Conservation (phyloP, 2,329 filamentous ascomycete species). For the Byssothecium circinans region DNA sequence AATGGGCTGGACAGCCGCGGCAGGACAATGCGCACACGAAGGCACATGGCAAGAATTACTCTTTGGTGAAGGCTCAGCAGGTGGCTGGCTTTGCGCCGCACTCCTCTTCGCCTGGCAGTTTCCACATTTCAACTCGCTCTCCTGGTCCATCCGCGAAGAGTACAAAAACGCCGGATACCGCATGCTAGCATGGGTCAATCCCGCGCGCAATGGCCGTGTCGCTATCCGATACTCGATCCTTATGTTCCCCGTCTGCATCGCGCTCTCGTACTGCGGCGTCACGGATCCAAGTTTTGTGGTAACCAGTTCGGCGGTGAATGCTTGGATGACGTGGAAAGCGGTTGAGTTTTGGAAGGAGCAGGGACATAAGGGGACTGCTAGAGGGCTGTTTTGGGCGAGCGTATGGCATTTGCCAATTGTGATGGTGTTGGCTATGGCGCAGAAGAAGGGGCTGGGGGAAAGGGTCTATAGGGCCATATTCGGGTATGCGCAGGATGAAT, state of each 20-base stretch:
- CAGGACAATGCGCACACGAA: constrained; percentile 72
- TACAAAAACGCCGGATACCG: constrained; percentile 71
- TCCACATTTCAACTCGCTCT: constrained; percentile 94
- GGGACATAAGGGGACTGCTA: constrained; percentile 77
- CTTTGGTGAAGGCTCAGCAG: constrained; percentile 67
- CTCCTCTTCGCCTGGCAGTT: constrained; percentile 96
- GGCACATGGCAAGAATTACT: constrained; percentile 74
- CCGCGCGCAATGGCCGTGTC: constrained; percentile 80
- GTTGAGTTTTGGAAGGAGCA: constrained; percentile 77
- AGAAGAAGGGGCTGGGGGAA: constrained; percentile 75
- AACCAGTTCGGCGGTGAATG: constrained; percentile 79
- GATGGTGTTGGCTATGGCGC: constrained; percentile 84
- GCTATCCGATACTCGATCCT: constrained; percentile 82
- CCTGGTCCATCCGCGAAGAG: constrained; percentile 84
- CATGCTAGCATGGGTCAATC: constrained; percentile 85
- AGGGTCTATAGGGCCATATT: constrained; percentile 36
- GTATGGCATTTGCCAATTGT: constrained; percentile 93
- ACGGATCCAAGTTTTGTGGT: constrained; percentile 84
- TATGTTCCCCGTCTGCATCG: constrained; percentile 85
- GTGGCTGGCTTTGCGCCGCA: constrained; percentile 85
- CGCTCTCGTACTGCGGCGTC: constrained; percentile 74
- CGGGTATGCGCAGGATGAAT: constrained; percentile 33
- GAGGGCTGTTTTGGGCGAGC: constrained; percentile 92
- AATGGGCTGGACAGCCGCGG: constrained; percentile 97
- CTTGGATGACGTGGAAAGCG: constrained; percentile 81